phyloP scores from a whole-genome alignment of 2,329 filamentous ascomycete species.

The Amauroascus verrucosus region DNA sequence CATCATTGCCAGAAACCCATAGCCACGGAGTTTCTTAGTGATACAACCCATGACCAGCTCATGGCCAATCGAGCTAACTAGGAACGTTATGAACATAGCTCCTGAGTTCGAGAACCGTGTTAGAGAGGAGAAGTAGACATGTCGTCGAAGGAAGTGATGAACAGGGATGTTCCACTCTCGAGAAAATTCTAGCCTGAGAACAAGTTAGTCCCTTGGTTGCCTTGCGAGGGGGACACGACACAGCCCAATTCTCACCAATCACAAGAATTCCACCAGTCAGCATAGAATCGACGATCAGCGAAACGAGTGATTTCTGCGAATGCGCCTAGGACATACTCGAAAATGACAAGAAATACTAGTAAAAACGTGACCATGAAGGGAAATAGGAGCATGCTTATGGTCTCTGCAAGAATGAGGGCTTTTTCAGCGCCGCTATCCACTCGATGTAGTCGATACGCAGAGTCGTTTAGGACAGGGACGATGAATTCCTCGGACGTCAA shows the following conservation, averaged over 20 bases:
- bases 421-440: constrained; percentile 51
- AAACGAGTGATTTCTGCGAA: constrained; percentile 92
- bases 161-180: constrained; percentile 97
- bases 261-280: constrained; percentile 57
- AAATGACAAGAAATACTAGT: constrained; percentile 94
- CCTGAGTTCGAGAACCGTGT: constrained; percentile 63
- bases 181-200: constrained; percentile 72
- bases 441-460: constrained; percentile 45
- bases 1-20: constrained; percentile 94
- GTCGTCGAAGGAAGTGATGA: constrained; percentile 85
- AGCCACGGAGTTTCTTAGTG: constrained; percentile 89
- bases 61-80: constrained; percentile 80
- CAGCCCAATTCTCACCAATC: constrained; percentile 32
- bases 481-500: constrained; percentile 92
- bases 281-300: constrained; percentile 88
- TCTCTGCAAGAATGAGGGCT: constrained; percentile 73
- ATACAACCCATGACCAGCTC: constrained; percentile 97
- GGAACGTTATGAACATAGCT: constrained; percentile 82
- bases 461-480: constrained; percentile 72
- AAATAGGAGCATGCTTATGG: constrained; percentile 82
- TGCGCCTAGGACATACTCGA: constrained; percentile 89
- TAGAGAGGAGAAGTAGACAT: constrained; percentile 80
- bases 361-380: constrained; percentile 96
- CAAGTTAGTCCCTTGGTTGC: not conserved
- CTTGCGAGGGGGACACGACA: not conserved